These are phyloP conservation scores for Solanum hybrid DNA, from an alignment of 305 asterid genomes.

Conservation along the genomic window DNA sequence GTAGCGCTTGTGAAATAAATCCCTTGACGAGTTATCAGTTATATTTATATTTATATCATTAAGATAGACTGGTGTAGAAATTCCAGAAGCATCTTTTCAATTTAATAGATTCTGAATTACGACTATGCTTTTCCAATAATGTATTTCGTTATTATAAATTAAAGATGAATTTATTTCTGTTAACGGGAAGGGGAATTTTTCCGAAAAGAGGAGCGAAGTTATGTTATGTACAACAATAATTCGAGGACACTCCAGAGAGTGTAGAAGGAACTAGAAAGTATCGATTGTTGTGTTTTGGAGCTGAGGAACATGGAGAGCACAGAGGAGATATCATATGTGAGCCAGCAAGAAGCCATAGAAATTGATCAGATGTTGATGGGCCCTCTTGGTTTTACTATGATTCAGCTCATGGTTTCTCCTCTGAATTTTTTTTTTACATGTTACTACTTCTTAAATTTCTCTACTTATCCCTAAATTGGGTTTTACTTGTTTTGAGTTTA, in stretches of 20 bases:
- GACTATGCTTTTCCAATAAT: not conserved
- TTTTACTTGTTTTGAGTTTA: slow-evolving; percentile 13
- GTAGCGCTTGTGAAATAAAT: not conserved
- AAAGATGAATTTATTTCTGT: not conserved
- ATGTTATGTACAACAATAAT: not conserved
- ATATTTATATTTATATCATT: not conserved
- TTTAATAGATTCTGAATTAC: not conserved
- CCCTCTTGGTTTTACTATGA: slow-evolving; percentile 79
- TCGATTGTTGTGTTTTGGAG: not conserved
- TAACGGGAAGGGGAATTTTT: not conserved
- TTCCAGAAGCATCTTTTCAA: not conserved
- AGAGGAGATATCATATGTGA: slow-evolving; percentile 51
- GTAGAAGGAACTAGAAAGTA: not conserved
- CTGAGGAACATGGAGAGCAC: slow-evolving; percentile 22
- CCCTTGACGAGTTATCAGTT: not conserved
- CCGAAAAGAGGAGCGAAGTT: not conserved
- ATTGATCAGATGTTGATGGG: slow-evolving; percentile 89
- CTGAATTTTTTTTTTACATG: not conserved
- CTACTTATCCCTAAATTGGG: not conserved
- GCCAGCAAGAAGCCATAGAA: slow-evolving; percentile 78
- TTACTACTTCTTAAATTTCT: not conserved
- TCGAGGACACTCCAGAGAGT: not conserved
- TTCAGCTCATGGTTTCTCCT: slow-evolving; percentile 72
- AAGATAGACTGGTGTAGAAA: not conserved
- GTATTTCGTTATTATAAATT: not conserved